Evolutionary conservation across 2,329 filamentous ascomycete genomes (phyloP), one percentile per base, ranked within the genome.

Genomic region (Diaporthe ampelina): DNA sequence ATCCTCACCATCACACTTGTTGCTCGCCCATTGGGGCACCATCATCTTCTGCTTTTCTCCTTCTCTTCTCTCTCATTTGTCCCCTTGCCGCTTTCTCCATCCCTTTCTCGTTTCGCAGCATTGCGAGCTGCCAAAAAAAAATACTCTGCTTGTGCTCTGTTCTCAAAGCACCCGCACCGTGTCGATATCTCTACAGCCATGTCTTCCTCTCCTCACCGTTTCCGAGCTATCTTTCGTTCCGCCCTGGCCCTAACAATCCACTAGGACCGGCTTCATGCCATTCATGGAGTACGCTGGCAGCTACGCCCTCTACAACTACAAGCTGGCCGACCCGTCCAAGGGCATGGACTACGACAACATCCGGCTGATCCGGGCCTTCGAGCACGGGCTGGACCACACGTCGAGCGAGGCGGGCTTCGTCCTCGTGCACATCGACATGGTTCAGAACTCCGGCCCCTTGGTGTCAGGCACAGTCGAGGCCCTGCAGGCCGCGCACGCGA

Each of bases 401-500:
- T 97, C 94, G 4, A 98, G 95, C 10, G 96, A 98, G 83, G 96
- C 96, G 0, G 96, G 96, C 67, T 98, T 98, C 82, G 95, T 98
- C n/a, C 90, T 98, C 17, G 95, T 97, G 6, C 96, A 98, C 83
- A 92, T 98, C 69, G 95, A 97, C 83, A 98, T 98, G 95, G 96
- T 98, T 67, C 92, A 92, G 81, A 91, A 97, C 83, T 95, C 95
- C 0, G 93, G 93, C 0, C 90, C 91, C 0, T 87, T 98, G 1
- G 91, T 98, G 61, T 88, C 90, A 56, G 94, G 94, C 43, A 90
- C 92, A 4, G 88, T 94, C 61, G 87, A 91, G 69, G 90, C 93
- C 68, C 88, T 97, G 32, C 88, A 93, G 68, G 86, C 86, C 8
- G 84, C 88, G 43, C 82, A 78, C 24, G 65, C 78, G 35, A 78